A percentile compares a stretch with the other conserved stretches of the same genome.
Evolutionary conservation across 257 asterid species (phyloP).

Genomic region (Osmanthus fragrans): DNA sequence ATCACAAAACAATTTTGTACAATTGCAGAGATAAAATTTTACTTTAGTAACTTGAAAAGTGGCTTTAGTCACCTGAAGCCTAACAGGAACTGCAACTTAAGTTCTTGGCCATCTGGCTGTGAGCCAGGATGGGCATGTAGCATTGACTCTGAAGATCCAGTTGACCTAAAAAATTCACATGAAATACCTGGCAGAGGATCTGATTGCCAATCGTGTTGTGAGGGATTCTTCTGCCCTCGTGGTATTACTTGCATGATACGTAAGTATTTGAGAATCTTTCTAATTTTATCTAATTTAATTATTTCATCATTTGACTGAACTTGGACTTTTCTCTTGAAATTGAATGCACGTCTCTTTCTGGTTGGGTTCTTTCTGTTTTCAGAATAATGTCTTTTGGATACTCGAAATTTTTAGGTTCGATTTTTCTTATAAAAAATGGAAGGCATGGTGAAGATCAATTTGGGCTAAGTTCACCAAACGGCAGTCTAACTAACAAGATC

Average conservation of each 20-base stretch:
- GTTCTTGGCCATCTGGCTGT: slow-evolving; percentile 71
- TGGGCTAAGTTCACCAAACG: too few species aligned
- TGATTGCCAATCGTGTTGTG: slow-evolving; percentile 79
- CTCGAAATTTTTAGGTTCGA: too few species aligned
- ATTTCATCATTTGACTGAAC: not conserved
- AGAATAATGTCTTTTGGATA: too few species aligned
- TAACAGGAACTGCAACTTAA: slow-evolving; percentile 72
- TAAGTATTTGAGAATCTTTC: slow-evolving; percentile 38
- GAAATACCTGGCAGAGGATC: slow-evolving; percentile 61
- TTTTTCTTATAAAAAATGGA: too few species aligned
- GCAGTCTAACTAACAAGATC: too few species aligned
- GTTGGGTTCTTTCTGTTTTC: not conserved
- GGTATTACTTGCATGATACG: slow-evolving; percentile 97
- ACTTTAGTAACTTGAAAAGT: slow-evolving; percentile 48
- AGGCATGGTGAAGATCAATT: too few species aligned
- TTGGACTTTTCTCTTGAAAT: not conserved
- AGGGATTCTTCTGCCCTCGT: slow-evolving; percentile 82
- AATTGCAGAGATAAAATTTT: slow-evolving; percentile 65
- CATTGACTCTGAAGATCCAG: slow-evolving; percentile 37
- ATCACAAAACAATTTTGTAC: slow-evolving; percentile 65
- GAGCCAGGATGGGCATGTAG: slow-evolving; percentile 96
- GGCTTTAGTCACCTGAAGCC: slow-evolving; percentile 48
- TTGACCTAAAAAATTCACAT: slow-evolving; percentile 35
- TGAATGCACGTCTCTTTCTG: not conserved
- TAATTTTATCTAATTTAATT: not conserved